These are phyloP conservation scores for Prunus mongolica DNA, from an alignment of 306 rosid species.

Conservation along the genomic window DNA sequence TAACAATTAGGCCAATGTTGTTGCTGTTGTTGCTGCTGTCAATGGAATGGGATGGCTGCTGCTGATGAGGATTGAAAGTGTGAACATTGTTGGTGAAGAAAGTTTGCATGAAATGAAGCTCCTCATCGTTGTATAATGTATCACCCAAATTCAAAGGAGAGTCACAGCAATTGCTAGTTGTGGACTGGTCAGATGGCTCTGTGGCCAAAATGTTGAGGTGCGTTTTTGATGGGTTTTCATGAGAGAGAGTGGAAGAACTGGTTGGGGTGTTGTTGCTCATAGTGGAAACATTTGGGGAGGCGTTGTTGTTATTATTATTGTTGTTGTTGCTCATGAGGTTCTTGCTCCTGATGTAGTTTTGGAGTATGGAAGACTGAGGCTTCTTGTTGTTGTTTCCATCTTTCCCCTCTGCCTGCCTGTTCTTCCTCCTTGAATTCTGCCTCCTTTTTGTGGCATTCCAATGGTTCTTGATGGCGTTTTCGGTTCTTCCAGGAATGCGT, in stretches of 20 bases:
- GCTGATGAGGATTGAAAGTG: not conserved
- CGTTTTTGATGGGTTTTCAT: not conserved
- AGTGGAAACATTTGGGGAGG: not conserved
- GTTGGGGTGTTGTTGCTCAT: not conserved
- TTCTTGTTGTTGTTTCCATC: conserved; percentile 6
- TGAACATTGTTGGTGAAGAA: conserved; percentile 23
- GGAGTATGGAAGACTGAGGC: conserved; percentile 49
- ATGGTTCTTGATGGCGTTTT: conserved; percentile 84
- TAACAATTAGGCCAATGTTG: not conserved
- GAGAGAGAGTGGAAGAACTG: conserved; percentile 10
- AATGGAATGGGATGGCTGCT: not conserved
- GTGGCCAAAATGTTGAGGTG: conserved; percentile 14
- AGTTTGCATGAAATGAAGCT: conserved; percentile 61
- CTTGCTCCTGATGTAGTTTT: conserved; percentile 58
- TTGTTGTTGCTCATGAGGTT: not conserved
- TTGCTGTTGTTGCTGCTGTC: not conserved
- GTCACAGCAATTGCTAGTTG: conserved; percentile 1
- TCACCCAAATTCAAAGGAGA: conserved; percentile 19
- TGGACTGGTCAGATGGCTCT: conserved; percentile 31
- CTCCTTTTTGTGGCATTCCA: conserved; percentile 94
- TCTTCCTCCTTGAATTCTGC: conserved; percentile 75
- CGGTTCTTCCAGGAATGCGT: conserved; percentile 71
- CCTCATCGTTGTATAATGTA: conserved; percentile 39
- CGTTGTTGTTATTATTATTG: not conserved
- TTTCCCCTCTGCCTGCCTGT: conserved; percentile 35